Conservation (phyloP, 2,329 filamentous ascomycete genomes). For the Cryphonectria japonica region DNA sequence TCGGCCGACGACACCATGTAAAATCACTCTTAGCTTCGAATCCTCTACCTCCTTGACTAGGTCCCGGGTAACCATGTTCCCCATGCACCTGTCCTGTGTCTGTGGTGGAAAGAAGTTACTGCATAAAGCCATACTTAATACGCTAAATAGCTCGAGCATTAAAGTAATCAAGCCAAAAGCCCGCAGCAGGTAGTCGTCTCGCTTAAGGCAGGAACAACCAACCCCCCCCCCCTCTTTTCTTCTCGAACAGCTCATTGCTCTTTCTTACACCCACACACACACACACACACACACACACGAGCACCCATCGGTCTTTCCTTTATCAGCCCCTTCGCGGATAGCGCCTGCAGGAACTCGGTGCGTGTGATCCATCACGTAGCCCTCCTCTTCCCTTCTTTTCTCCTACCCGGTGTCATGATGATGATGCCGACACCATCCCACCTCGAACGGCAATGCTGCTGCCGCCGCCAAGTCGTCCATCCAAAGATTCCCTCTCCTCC, state of each 20-base stretch:
- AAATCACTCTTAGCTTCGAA: not conserved
- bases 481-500: not conserved
- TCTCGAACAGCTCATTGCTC: not conserved
- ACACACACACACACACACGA: not conserved
- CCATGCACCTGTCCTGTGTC: not conserved
- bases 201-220: not conserved
- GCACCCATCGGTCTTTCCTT: not conserved
- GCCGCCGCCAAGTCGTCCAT: not conserved
- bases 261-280: not conserved
- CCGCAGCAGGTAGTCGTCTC: not conserved
- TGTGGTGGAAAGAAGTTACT: not conserved
- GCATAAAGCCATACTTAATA: not conserved
- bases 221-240: not conserved
- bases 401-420: not conserved
- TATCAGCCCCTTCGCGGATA: not conserved
- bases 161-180: not conserved
- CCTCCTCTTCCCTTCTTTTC: not conserved
- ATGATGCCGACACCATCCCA: not conserved
- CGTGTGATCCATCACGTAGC: conserved; percentile 14
- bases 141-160: not conserved
- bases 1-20: not conserved
- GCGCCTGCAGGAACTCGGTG: conserved; percentile 9
- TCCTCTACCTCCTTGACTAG: not conserved
- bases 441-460: not conserved
- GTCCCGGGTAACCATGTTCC: not conserved